Conservation (phyloP, 129 eudicot genomes). For the Silybum marianum region DNA sequence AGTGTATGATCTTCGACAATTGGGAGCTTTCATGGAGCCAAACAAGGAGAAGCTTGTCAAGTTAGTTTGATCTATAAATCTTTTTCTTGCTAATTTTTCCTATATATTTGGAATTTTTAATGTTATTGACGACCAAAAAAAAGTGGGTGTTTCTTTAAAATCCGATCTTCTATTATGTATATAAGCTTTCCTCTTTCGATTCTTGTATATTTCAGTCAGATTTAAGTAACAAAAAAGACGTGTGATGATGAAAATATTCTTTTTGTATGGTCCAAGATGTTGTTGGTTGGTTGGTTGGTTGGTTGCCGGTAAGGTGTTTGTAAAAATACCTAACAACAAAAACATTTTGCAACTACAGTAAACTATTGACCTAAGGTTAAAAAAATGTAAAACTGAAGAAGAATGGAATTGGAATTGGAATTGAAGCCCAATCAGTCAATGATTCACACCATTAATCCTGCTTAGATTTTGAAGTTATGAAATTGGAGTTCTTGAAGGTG, state of each 20-base stretch:
- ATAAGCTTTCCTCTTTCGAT: background rate
- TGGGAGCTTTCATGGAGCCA: constrained; percentile 55
- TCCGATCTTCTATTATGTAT: constrained; percentile 23
- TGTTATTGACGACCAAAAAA: constrained; percentile 18
- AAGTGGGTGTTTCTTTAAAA: constrained; percentile 12
- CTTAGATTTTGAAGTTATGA: background rate
- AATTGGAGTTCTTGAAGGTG: background rate
- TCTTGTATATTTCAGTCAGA: constrained; percentile 8
- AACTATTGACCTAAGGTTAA: background rate
- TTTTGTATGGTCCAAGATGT: constrained; percentile 21
- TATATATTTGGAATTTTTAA: constrained; percentile 19
- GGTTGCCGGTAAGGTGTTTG: constrained; percentile 35
- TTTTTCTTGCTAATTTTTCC: constrained; percentile 14
- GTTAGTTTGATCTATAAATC: constrained; percentile 36
- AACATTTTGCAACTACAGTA: background rate
- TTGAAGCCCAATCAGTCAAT: background rate
- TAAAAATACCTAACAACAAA: constrained; percentile 26
- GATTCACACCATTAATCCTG: background rate
- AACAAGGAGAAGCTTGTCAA: constrained; percentile 83
- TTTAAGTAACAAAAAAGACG: constrained; percentile 10
- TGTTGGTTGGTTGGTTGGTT: constrained; percentile 31
- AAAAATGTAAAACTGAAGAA: background rate
- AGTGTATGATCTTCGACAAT: background rate
- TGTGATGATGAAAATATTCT: constrained; percentile 10
- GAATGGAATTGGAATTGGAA: background rate